A percentile compares a stretch with the other conserved stretches of the same genome.
phyloP scores from a whole-genome alignment of 768 basidiomycete species.

The Hypholoma fasciculare region DNA sequence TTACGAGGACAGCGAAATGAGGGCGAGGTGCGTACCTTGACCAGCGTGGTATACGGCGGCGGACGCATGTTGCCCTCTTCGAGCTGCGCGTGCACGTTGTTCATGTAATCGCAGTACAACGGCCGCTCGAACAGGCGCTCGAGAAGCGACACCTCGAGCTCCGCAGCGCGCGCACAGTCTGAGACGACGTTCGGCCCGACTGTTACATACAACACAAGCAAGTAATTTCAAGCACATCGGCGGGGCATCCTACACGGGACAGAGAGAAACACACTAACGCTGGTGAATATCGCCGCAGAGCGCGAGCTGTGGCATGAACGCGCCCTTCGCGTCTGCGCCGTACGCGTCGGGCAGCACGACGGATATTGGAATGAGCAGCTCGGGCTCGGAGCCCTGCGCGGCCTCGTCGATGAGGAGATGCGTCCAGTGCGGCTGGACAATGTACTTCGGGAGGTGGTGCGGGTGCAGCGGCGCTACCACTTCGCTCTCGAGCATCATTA shows the following conservation, averaged over 20 bases:
- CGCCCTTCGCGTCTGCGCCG: slow-evolving; percentile 8
- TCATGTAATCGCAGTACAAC: slow-evolving; percentile 30
- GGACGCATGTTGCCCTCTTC: slow-evolving; percentile 12
- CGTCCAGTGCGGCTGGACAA: slow-evolving; percentile 48
- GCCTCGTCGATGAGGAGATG: slow-evolving; percentile 56
- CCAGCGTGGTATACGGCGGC: slow-evolving; percentile 40
- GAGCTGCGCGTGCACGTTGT: slow-evolving; percentile 1
- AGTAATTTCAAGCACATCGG: not conserved
- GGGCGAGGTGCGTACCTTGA: slow-evolving; percentile 34
- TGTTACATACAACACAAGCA: slow-evolving; percentile 17
- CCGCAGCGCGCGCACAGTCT: slow-evolving; percentile 41
- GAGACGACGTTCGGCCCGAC: slow-evolving; percentile 51
- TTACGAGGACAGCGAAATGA: not conserved
- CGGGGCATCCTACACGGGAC: too few relatives aligned
- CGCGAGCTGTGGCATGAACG: slow-evolving; percentile 42
- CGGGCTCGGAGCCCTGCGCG: slow-evolving; percentile 54
- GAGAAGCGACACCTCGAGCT: slow-evolving; percentile 49
- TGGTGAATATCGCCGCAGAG: slow-evolving; percentile 56
- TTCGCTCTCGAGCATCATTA: slow-evolving; percentile 42
- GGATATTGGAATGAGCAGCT: slow-evolving; percentile 49
- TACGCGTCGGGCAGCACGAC: slow-evolving; percentile 35
- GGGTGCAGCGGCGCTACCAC: slow-evolving; percentile 39
- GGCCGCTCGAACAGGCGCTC: slow-evolving; percentile 47
- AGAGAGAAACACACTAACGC: slow-evolving; percentile 26
- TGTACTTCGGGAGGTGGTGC: slow-evolving; percentile 24